Percentiles rank a stretch among this genome's conserved stretches.
These are phyloP conservation scores for Ogataea hybrid DNA, from an alignment of 1,139 yeast genomes.

Conservation along the genomic window DNA sequence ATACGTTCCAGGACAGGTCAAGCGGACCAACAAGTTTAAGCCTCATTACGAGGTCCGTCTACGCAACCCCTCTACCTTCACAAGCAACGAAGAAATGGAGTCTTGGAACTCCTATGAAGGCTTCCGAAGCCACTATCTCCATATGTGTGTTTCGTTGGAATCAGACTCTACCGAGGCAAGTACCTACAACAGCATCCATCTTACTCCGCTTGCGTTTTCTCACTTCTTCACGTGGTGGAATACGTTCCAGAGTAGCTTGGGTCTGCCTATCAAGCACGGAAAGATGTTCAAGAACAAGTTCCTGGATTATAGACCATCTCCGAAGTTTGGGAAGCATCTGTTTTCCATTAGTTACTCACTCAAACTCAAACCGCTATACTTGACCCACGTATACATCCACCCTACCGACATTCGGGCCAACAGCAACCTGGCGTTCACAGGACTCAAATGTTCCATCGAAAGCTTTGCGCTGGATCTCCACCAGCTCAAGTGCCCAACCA, in stretches of 20 bases:
- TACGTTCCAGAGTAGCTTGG: conserved; percentile 63
- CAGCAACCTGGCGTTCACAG: conserved; percentile 61
- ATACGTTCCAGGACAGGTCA: conserved; percentile 31
- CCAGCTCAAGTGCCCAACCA: conserved; percentile 69
- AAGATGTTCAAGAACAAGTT: conserved; percentile 46
- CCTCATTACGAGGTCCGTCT: conserved; percentile 76
- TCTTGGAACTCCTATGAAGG: conserved; percentile 76
- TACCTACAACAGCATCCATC: conserved; percentile 67
- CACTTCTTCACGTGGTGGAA: conserved; percentile 87
- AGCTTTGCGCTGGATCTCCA: conserved; percentile 77
- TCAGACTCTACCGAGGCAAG: conserved; percentile 36
- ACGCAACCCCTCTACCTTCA: conserved; percentile 62
- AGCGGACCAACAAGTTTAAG: conserved; percentile 52
- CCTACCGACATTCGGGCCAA: conserved; percentile 45
- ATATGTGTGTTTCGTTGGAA: conserved; percentile 68
- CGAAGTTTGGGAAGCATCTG: conserved; percentile 74
- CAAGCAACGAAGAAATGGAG: conserved; percentile 32
- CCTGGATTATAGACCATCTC: conserved; percentile 36
- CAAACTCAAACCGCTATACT: conserved; percentile 65
- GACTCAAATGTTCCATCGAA: conserved; percentile 70
- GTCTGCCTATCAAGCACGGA: conserved; percentile 78
- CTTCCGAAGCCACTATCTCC: conserved; percentile 78
- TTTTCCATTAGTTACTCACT: conserved; percentile 81
- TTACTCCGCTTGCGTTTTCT: conserved; percentile 65
- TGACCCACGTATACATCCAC: conserved; percentile 71